Base-by-base conservation (phyloP, 176 grass and related monocot species). In the Saccharum officinarum region DNA sequence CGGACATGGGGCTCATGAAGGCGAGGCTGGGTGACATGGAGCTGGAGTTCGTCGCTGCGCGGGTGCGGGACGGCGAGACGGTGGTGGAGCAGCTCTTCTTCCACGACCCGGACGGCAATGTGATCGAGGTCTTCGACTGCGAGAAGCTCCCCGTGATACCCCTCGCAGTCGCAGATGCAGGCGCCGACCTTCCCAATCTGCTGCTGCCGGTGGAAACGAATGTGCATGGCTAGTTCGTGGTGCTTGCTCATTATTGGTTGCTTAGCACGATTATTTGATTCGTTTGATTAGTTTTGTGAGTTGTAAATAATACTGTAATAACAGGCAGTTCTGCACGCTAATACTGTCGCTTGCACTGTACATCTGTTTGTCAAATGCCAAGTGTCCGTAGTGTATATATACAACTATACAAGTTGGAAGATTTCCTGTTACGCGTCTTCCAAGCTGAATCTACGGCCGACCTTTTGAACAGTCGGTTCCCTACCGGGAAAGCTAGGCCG, bases 51-150 rank as follows among this genome's bases (percentile, higher is more conserved):
- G 91, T 95, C 38, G 82, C 46, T n/a, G 36, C 57, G 30, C 57
- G 28, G 39, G 85, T 95, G 1, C 54, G 52, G 62, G 93, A 98
- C 57, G 87, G 89, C 10, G 83, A 67, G 2, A 79, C 94, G 10
- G 73, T 79, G 37, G 91, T 94, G 74, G 87, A 92, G 67, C 93
- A 95, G 55, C 88, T 98, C 81, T 98, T 95, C 75, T 92, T 98
- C 72, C 96, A 95, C 31, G 91, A 95, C 26, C 96, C 96, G 0
- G 93, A 98, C 50, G 71, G 84, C 23, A 94, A 98, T 38, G 63
- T 92, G 83, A 94, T 98, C 34, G 93, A 95, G 89, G 89, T 95
- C 68, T 98, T 89, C 69, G 86, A 94, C 26, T 95, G 96, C 63
- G 82, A 94, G 41, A 92, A 94, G 61, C 81, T 95, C 5, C 88